phyloP scores from a whole-genome alignment of 78 protist genomes.

The Planoprotostelium fungivorum region DNA sequence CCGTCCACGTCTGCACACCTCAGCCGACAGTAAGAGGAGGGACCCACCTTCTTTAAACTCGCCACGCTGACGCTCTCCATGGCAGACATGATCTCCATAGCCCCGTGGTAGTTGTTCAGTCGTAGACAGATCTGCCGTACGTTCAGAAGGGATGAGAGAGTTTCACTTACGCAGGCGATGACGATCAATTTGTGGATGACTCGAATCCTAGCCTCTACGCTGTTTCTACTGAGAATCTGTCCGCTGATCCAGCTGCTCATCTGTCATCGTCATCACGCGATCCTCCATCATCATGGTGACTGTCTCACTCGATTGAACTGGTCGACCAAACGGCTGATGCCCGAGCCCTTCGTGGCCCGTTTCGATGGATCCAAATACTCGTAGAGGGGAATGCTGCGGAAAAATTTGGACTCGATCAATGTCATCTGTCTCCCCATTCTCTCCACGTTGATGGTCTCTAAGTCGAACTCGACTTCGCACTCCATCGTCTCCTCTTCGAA shows the following conservation, averaged over 20 bases:
- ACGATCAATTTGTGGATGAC: neutral
- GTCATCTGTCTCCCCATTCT: neutral
- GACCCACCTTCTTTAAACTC: neutral
- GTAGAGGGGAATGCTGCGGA: neutral
- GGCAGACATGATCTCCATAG: neutral
- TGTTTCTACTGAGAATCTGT: neutral
- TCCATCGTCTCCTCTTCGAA: too few relatives aligned
- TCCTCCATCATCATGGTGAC: too few relatives aligned
- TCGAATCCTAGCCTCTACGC: neutral
- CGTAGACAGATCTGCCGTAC: neutral
- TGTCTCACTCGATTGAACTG: neutral
- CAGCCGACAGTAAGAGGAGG: neutral
- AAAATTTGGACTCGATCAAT: neutral
- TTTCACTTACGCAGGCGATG: neutral
- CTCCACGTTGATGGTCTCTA: neutral
- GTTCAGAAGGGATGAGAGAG: neutral
- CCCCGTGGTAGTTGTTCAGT: neutral
- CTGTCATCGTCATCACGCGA: neutral
- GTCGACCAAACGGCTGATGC: neutral
- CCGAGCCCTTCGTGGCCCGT: neutral
- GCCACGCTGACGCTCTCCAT: neutral
- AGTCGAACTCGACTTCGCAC: neutral
- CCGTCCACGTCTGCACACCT: neutral
- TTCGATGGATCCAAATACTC: neutral
- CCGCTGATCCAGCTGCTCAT: neutral